Base-by-base conservation (phyloP, 306 rosid species). In the Rosa rugosa region DNA sequence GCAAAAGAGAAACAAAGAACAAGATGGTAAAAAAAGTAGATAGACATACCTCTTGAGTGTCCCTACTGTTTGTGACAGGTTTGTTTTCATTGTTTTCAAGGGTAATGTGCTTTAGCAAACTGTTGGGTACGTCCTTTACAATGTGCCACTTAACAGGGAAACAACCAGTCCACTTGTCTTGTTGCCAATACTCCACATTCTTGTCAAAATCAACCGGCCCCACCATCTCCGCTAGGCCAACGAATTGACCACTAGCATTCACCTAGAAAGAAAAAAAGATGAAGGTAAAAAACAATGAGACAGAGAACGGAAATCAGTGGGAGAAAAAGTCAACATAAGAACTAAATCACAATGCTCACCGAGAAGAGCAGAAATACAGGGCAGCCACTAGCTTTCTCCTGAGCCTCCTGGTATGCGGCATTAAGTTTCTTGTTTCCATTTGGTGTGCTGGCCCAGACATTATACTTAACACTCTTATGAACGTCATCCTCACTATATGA, bases 91-190 rank as follows among this genome's bases (percentile, higher is more conserved):
- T 95, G 89, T 95, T 95, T 47, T 89, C 96, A 68, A 95, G 87
- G 14, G 92, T 93, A 18, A 95, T 91, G 90, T 95, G 99, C 90
- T 96, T 93, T 77, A 95, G 74, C 84, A 91, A 83, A 84, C 91
- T 93, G 90, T 95, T 95, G 10, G 99, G 96, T 40, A 95, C 96
- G 82, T 95, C 99, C 88, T 95, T 95, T 31, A 95, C 97, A 46
- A 95, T 77, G 81, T 90, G 98, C 99, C 99, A 95, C 88, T 90
- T 93, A 2, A 95, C 91, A 69, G 98, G 97, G 77, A 95, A 93
- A 73, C 96, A 95, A 72, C 99, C 99, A 59, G 90, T 95, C 99
- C 99, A 95, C 86, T 93, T 95, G 85, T 95, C 99, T 74, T 95
- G 99, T 66, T 95, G 99, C 99, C 99, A 95, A 78, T 95, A 90